Conservation (phyloP, 2,329 filamentous ascomycete species). For the Celoporthe dispersa region DNA sequence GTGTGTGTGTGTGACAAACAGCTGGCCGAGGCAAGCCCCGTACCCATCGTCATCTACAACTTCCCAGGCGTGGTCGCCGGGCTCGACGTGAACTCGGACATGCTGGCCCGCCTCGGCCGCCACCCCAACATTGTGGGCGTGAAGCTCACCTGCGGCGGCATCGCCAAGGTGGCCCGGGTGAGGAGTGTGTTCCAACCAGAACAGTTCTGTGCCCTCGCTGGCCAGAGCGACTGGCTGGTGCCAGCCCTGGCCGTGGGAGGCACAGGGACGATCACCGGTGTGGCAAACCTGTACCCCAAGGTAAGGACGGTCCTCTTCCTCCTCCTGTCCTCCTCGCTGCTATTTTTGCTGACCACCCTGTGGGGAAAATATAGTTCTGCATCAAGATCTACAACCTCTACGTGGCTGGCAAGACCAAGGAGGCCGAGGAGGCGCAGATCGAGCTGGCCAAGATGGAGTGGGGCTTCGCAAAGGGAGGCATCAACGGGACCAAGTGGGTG, state of each 20-base stretch:
- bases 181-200: slow-evolving; percentile 49
- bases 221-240: slow-evolving; percentile 72
- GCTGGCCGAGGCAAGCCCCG: slow-evolving; percentile 60
- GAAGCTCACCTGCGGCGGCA: slow-evolving; percentile 74
- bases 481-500: slow-evolving; percentile 65
- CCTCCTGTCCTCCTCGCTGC: too few species aligned
- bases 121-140: slow-evolving; percentile 71
- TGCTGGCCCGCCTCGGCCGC: slow-evolving; percentile 60
- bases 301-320: not conserved
- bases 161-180: slow-evolving; percentile 69
- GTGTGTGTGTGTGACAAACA: too few species aligned
- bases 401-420: slow-evolving; percentile 48
- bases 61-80: slow-evolving; percentile 71
- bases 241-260: slow-evolving; percentile 61
- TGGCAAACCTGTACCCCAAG: slow-evolving; percentile 63
- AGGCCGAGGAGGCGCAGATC: slow-evolving; percentile 54
- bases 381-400: slow-evolving; percentile 55
- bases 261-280: slow-evolving; percentile 61
- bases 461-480: slow-evolving; percentile 62
- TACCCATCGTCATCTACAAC: slow-evolving; percentile 75
- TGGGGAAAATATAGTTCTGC: slow-evolving; percentile 38
- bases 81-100: slow-evolving; percentile 69
- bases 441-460: slow-evolving; percentile 57
- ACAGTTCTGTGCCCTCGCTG: slow-evolving; percentile 69
- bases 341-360: slow-evolving; percentile 36